phyloP scores from a whole-genome alignment of 2,329 filamentous ascomycete species.

The Pseudocercospora ulei region DNA sequence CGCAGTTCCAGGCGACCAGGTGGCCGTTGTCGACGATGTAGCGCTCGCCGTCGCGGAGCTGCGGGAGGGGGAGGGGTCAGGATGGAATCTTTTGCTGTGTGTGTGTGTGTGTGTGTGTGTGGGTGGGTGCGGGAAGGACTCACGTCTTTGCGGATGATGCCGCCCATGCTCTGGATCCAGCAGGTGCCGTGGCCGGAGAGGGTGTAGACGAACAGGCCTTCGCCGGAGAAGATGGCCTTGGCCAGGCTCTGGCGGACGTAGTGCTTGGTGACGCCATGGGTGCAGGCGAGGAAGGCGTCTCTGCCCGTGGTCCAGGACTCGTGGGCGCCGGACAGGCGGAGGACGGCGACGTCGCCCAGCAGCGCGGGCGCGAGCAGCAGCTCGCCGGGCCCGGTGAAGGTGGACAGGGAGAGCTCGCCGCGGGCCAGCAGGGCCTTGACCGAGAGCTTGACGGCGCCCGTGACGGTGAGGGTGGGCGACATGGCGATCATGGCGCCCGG shows the following conservation, averaged over 20 bases:
- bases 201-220: constrained; percentile 84
- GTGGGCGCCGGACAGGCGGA: constrained; percentile 55
- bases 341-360: constrained; percentile 74
- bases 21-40: constrained; percentile 69
- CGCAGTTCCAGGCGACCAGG: constrained; percentile 80
- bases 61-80: neutral
- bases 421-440: constrained; percentile 84
- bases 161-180: constrained; percentile 88
- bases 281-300: constrained; percentile 76
- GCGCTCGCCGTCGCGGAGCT: constrained; percentile 58
- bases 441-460: constrained; percentile 72
- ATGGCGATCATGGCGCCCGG: constrained; percentile 92
- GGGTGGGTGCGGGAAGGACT: constrained; percentile 35
- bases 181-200: constrained; percentile 69
- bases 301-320: constrained; percentile 77
- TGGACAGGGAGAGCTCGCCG: constrained; percentile 67
- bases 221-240: constrained; percentile 89
- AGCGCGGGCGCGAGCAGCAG: constrained; percentile 69
- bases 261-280: constrained; percentile 77
- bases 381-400: constrained; percentile 82
- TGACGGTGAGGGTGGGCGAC: constrained; percentile 76
- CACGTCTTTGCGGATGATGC: constrained; percentile 89
- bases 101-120: no score
- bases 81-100: no score
- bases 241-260: constrained; percentile 71